Evolutionary conservation across 73 alveolate genomes (phyloP), one percentile per base, ranked within the genome.

Genomic region (Stentor roeselii): DNA sequence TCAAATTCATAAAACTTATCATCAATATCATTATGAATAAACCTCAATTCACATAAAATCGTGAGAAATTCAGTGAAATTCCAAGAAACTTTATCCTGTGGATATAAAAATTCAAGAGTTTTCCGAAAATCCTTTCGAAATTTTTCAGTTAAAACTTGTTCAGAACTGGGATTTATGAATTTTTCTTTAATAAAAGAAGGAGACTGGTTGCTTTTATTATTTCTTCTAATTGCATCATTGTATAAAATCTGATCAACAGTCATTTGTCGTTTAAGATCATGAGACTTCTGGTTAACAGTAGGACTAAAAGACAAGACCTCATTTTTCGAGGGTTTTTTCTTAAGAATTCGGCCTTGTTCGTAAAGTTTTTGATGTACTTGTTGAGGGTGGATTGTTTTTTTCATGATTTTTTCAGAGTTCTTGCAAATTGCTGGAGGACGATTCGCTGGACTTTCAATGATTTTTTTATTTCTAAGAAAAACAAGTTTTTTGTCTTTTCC

Each of bases 141-240:
- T 40, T 67, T 67, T 15, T 67, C 80, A 0, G 21, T 30, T 21
- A 67, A 32, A 2, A 67, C 80, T 67, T 67, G 80, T 40, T 67
- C 80, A 30, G 80, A 67, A 1, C 34, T 67, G 14, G 21, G 42
- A 40, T 40, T 67, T 0, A 67, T 67, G 34, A 67, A 21, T 67
- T 67, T 67, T 34, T 21, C 37, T 67, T 67, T 0, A 2, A 2
- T 1, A 1, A 0, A 21, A 36, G 34, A 2, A 2, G 80, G 80
- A 21, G 37, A 21, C 11, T 21, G n/a, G 11, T 11, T 1, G 14
- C 80, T 67, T 67, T 67, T 67, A 2, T 67, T 76, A 36, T 1
- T 27, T 39, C 84, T 76, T 2, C 84, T 0, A 37, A 76, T 35
- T 36, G 84, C 84, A 76, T 76, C 84, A 15, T 76, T 34, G 2